phyloP scores from a whole-genome alignment of 352 stramenopile species.

The Pythium vanterpoolii region DNA sequence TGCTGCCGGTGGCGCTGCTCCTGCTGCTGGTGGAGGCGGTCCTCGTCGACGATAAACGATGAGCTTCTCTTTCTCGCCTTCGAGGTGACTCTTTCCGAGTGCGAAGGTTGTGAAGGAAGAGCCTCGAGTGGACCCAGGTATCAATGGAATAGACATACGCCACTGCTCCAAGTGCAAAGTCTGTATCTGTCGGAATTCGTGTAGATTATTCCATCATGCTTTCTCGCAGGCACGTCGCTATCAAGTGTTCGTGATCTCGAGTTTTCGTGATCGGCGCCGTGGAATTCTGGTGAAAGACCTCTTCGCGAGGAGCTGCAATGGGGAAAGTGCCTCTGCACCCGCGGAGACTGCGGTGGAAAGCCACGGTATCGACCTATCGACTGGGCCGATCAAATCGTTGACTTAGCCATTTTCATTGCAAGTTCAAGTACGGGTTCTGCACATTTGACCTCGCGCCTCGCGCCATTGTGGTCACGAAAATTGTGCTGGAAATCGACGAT shows the following conservation, averaged over 20 bases:
- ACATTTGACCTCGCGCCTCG: neutral
- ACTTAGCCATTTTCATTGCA: too few relatives aligned
- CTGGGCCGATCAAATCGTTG: too few relatives aligned
- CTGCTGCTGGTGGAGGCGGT: conserved; percentile 32
- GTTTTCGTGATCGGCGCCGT: too few relatives aligned
- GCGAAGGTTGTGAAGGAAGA: neutral
- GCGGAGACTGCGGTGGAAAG: too few relatives aligned
- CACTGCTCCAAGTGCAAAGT: neutral
- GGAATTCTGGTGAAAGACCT: too few relatives aligned
- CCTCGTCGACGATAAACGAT: conserved; percentile 37
- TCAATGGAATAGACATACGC: neutral
- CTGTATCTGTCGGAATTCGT: neutral
- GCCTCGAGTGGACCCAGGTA: too few relatives aligned
- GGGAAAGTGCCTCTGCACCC: too few relatives aligned
- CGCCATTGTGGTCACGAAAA: conserved; percentile 1
- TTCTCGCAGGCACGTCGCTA: too few relatives aligned
- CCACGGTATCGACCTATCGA: too few relatives aligned
- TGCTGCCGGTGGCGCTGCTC: conserved; percentile 29
- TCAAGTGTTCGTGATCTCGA: too few relatives aligned
- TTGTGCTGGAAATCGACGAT: neutral
- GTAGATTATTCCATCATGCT: neutral
- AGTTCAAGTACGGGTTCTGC: neutral
- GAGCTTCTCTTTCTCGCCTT: neutral
- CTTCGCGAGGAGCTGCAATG: too few relatives aligned
- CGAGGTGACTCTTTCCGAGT: neutral